Base-by-base conservation (phyloP, 176 grass and related monocot species). In the Musa troglodytarum region DNA sequence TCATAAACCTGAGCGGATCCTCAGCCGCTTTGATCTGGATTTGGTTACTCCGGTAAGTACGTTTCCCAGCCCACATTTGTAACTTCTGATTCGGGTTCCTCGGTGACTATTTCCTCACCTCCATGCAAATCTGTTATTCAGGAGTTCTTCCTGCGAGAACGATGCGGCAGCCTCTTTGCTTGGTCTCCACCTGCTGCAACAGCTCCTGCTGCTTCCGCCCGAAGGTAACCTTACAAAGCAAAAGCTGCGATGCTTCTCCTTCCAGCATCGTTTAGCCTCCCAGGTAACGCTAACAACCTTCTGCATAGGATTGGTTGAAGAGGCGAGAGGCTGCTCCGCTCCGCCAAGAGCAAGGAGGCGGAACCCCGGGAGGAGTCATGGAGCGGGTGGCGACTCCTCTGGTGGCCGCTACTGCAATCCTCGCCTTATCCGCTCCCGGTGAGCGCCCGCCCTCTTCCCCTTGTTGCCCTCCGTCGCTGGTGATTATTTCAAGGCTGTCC, bases 371-470 rank as follows among this genome's bases (percentile, higher is more conserved):
- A 23, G 62, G 23, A 65, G 21, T 11, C n/a, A 11, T 24, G n/a
- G 63, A 20, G 43, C 43, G 34, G 68, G 11, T 56, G 64, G 70
- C 77, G 2, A 63, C 74, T 53, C 80, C 89, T 68, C 65, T 96
- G 53, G 50, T 96, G 76, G 83, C 89, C 66, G 87, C 85, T 5
- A 53, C 53, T 74, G 21, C 25, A 10, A 65, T 82, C 14, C 76
- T 89, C 10, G 76, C 86, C 53, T 81, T 96, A 68, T 82, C 81
- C 10, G 80, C 89, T 26, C 78, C 79, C 78, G 92, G 92, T 96
- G 74, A 70, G n/a, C 19, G 43, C 63, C 63, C 23, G 24, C 23
- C 11, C 6, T 11, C 11, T 29, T 43, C 3, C 34, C 34, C 34
- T 6, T 43, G 6, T 6, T 5, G 4, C 34, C 34, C 34, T 43